Base-by-base conservation (phyloP, 306 rosid genomes). In the Sophora flavescens region DNA sequence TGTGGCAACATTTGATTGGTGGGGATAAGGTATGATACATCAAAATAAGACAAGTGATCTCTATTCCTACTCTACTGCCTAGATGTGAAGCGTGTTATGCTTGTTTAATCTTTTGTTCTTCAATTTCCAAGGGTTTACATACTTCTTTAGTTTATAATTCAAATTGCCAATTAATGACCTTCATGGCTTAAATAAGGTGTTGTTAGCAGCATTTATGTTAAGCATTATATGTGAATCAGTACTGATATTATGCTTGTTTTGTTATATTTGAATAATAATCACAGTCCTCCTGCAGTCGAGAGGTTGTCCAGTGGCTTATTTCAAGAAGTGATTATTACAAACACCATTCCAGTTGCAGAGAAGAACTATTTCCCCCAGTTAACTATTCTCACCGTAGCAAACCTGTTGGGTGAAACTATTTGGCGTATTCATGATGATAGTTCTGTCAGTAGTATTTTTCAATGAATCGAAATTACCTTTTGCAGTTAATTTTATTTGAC, bases 361-460 rank as follows among this genome's bases (percentile, higher is more conserved):
- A 63, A 91, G 84, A 93, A 88, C 83, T 88, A 84, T 81, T 93
- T 93, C 81, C 97, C 98, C 6, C 96, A 93, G 81, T 87, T 93
- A 85, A 93, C 98, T 11, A 90, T 93, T 58, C 98, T 93, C 72
- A 87, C 96, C 33, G 98, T 93, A 26, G 98, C 98, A 69, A 93
- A 91, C 73, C 67, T 93, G 70, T 82, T 93, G 92, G 98, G 97
- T 51, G 98, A 93, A 88, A 93, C 98, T 41, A 93, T 93, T 73
- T 93, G 98, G 98, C 96, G 98, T 30, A 85, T 93, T 75, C 97
- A 93, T 32, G 98, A 85, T 74, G 97, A 93, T 76, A 78, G 82
- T 82, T 93, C 98, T 54, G 96, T 93, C 66, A 93, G 98, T 77
- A 93, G 98, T 87, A 91, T 93, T 86, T 93, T 93, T 82, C 95